Evolutionary conservation across 495 filamentous ascomycete genomes (phyloP), one percentile per base, ranked within the genome.

Genomic region (Xylaria flabelliformis): DNA sequence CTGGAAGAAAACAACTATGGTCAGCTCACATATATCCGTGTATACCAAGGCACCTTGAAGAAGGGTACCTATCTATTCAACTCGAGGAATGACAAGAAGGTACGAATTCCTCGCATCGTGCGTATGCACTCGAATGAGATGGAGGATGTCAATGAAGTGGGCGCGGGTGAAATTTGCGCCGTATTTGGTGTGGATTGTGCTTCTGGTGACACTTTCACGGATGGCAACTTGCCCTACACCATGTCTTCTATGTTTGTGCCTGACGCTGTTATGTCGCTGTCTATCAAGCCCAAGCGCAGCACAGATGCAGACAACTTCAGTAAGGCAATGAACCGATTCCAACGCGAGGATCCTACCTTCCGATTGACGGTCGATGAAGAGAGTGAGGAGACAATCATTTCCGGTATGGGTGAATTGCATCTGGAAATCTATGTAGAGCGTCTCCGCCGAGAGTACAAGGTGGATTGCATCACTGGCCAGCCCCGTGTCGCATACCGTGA

Each of bases 41-140:
- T 99, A 34, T 99, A 99, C 85, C 97, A 99, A 82, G 97, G 97
- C 73, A 88, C 89, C 26, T 83, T 99, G 70, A 92, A 88, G 82
- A 98, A 97, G 86, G 92, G 94, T 53, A 86, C 91, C 76, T 92
- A 93, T 79, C 90, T 99, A 42, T 97, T 91, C 89, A 99, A 99
- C 79, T 93, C 96, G 12, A 91, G 95, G 72, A 94, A 88, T 64
- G 90, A 93, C 80, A 98, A 98, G 87, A 98, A 96, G 84, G 91
- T 99, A 79, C 96, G 97, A 82, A 90, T 98, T 70, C 97, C 97
- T 26, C 92, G 95, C 76, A 99, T 99, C 77, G 97, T 99, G 61
- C 93, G 97, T 58, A 99, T 99, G 97, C 97, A 99, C 86, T 97
- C 94, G 42, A 97, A 98, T 79, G 97, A 99, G 79, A 96, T 99